These are phyloP conservation scores for Simplicillium aogashimaense DNA, from an alignment of 2,329 filamentous ascomycete species.

Conservation along the genomic window DNA sequence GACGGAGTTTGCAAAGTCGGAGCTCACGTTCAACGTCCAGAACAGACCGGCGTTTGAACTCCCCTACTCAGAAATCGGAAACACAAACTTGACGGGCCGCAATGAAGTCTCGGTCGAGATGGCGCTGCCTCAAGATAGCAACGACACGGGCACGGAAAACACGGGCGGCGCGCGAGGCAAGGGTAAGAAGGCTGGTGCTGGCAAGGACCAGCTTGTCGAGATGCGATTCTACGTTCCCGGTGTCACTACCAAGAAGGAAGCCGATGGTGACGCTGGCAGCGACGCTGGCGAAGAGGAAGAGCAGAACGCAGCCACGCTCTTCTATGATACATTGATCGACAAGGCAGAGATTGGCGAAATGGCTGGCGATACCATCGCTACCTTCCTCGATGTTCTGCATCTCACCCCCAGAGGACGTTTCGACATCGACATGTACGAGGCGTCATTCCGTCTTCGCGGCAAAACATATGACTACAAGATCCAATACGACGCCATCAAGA, in stretches of 20 bases:
- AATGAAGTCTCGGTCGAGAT: slow-evolving; percentile 98
- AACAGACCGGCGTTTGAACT: slow-evolving; percentile 95
- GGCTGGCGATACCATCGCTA: slow-evolving; percentile 95
- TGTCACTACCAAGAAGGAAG: slow-evolving; percentile 64
- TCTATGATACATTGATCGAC: slow-evolving; percentile 95
- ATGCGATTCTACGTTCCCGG: slow-evolving; percentile 99
- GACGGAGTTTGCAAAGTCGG: slow-evolving; percentile 89
- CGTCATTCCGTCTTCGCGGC: slow-evolving; percentile 89
- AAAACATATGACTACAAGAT: slow-evolving; percentile 99
- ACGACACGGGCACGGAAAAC: slow-evolving; percentile 64
- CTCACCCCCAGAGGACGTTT: slow-evolving; percentile 98
- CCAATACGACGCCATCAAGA: slow-evolving; percentile 94
- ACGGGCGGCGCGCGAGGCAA: slow-evolving; percentile 64
- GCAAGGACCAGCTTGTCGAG: slow-evolving; percentile 87
- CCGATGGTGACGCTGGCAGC: slow-evolving; percentile 56
- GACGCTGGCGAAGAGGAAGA: slow-evolving; percentile 61
- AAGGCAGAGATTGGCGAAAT: slow-evolving; percentile 99
- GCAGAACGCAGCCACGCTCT: slow-evolving; percentile 92
- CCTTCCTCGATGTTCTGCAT: slow-evolving; percentile 92
- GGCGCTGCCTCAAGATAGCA: slow-evolving; percentile 60
- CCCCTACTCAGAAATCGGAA: slow-evolving; percentile 93
- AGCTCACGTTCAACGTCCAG: slow-evolving; percentile 92
- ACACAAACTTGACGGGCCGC: slow-evolving; percentile 94
- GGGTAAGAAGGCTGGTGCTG: slow-evolving; percentile 83
- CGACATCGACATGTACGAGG: slow-evolving; percentile 99